These are phyloP conservation scores for Xylariales sp. DNA, from an alignment of 2,329 filamentous ascomycete species.

Conservation along the genomic window DNA sequence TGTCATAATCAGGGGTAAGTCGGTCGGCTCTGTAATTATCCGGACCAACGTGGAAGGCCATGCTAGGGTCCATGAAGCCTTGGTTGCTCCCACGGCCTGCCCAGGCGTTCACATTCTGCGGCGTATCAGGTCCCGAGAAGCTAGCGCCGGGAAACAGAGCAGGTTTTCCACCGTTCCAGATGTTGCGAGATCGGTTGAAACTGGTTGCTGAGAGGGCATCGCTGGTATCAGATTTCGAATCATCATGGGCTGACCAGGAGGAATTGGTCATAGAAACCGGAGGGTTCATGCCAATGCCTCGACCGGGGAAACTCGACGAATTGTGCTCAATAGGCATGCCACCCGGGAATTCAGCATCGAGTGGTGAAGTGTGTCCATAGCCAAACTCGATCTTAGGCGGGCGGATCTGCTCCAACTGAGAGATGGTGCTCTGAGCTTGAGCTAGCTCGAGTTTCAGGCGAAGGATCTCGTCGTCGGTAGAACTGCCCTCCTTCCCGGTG, in stretches of 20 bases:
- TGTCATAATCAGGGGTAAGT: slow-evolving; percentile 44
- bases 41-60: slow-evolving; percentile 26
- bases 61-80: slow-evolving; percentile 35
- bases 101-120: slow-evolving; percentile 41
- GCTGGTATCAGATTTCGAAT: slow-evolving; percentile 52
- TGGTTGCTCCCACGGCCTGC: slow-evolving; percentile 36
- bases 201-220: slow-evolving; percentile 47
- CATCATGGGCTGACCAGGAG: slow-evolving; percentile 50
- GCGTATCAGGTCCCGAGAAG: slow-evolving; percentile 28
- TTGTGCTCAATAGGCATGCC: too few species aligned
- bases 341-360: slow-evolving; percentile 21
- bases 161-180: slow-evolving; percentile 49
- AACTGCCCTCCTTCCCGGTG: slow-evolving; percentile 36
- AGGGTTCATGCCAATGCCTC: neutral
- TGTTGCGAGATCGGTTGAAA: slow-evolving; percentile 49
- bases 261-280: slow-evolving; percentile 33
- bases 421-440: slow-evolving; percentile 65
- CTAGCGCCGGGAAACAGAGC: slow-evolving; percentile 20
- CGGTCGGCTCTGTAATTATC: slow-evolving; percentile 43
- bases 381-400: slow-evolving; percentile 56
- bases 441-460: slow-evolving; percentile 68
- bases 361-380: slow-evolving; percentile 33
- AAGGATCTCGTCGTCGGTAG: slow-evolving; percentile 54
- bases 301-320: slow-evolving; percentile 15
- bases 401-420: slow-evolving; percentile 63